Evolutionary conservation across 768 basidiomycete species (phyloP), one percentile per base, ranked within the genome.

Genomic region (Termitomyces sp.): DNA sequence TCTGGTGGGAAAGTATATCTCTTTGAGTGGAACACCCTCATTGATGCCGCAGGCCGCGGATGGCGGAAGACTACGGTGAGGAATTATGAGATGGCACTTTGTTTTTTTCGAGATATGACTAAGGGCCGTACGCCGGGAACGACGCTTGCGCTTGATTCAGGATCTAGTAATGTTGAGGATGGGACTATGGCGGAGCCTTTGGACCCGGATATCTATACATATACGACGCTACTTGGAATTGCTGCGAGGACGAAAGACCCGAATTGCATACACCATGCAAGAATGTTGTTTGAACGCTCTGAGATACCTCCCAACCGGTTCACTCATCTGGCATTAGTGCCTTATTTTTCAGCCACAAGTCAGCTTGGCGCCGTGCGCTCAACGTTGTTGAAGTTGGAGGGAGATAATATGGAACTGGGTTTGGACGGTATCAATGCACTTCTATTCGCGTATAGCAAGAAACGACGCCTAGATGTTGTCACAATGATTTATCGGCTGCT

Each of bases 11-110:
- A 54, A 11, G 67, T 90, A 33, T 73, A 80, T 60, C 62, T 72
- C n/a, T 83, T 82, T 76, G 82, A 91, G 66, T 92, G 90, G 87
- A 92, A 91, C 65, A 73, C 81, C 8, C 75, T 93, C 45, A 80
- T 92, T 57, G 78, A 86, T 62, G 77, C 75, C 64, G 83, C 85
- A 0, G 89, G 84, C 15, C 80, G 78, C 57, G 86, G 87, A 3
- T 83, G 78, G 72, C 78, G 87, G 55, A 83, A 78, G 66, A 80
- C 82, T 42, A 70, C 73, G 28, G 58, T 73, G 50, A 78, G 78
- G 56, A 84, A 89, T 59, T 86, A 86, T 70, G 75, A 78, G 55
- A 73, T 75, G 30, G 78, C 87, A 17, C 70, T 90, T 57, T 77
- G 76, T 54, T 75, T 88, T 35, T 85, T 80, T 66, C 73, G 74